Evolutionary conservation across 2,329 filamentous ascomycete genomes (phyloP).

Genomic region (Drechslerella stenobrocha): DNA sequence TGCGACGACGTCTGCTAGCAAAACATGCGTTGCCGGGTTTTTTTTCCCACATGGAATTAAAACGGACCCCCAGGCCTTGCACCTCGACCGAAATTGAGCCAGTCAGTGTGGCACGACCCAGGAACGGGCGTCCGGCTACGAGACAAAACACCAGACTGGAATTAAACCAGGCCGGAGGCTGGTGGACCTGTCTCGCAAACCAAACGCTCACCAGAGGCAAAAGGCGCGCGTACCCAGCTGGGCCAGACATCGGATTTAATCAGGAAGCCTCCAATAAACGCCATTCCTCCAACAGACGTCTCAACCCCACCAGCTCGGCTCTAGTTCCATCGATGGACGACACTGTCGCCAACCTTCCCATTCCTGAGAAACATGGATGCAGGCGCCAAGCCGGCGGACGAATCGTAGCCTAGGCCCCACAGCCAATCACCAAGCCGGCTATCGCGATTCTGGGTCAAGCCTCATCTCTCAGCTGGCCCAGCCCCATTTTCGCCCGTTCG

Average conservation of each 20-base stretch:
- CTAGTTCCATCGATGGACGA: constrained; percentile 29
- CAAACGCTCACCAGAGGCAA: too few species aligned
- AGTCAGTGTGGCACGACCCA: too few species aligned
- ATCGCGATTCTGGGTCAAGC: constrained; percentile 43
- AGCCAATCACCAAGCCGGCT: constrained; percentile 34
- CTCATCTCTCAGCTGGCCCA: constrained; percentile 49
- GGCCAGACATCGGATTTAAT: constrained; percentile 23
- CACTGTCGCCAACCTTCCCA: constrained; percentile 44
- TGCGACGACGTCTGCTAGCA: too few species aligned
- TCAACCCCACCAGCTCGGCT: constrained; percentile 31
- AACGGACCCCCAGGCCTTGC: too few species aligned
- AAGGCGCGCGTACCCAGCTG: constrained; percentile 21
- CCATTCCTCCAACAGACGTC: constrained; percentile 3
- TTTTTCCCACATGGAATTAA: constrained; percentile 6
- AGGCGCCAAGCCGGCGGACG: constrained; percentile 30
- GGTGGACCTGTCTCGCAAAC: too few species aligned
- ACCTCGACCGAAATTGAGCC: constrained; percentile 1
- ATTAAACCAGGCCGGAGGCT: too few species aligned
- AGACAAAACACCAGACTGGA: too few species aligned
- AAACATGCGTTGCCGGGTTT: neutral
- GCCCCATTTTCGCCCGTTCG: constrained; percentile 25
- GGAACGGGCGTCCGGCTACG: too few species aligned
- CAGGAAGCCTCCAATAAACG: constrained; percentile 43
- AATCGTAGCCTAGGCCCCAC: constrained; percentile 19
- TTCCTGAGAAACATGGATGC: constrained; percentile 32